These are phyloP conservation scores for Hypoxylon sp. DNA, from an alignment of 2,329 filamentous ascomycete genomes.

Conservation along the genomic window DNA sequence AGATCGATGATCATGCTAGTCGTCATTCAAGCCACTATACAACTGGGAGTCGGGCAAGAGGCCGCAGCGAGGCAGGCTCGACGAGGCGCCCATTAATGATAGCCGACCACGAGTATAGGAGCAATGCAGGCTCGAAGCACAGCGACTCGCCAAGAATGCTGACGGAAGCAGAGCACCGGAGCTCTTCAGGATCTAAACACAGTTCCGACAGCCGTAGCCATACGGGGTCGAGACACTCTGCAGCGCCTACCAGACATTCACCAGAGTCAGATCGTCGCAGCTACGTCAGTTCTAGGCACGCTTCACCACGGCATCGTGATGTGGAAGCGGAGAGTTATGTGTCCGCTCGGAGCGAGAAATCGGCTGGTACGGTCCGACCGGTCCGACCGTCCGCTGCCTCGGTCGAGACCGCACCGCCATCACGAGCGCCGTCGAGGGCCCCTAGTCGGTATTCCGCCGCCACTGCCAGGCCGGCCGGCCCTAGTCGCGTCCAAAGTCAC, in stretches of 20 bases:
- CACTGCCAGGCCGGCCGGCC: conserved; percentile 13
- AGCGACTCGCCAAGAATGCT: conserved; percentile 50
- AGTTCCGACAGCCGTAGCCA: conserved; percentile 36
- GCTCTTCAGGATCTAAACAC: conserved; percentile 22
- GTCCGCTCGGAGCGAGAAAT: conserved; percentile 59
- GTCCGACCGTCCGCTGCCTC: conserved; percentile 52
- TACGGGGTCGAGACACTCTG: conserved; percentile 19
- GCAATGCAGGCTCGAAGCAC: conserved; percentile 56
- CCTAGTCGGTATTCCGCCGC: conserved; percentile 26
- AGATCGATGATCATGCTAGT: conserved; percentile 58
- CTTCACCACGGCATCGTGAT: conserved; percentile 44
- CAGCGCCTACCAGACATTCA: conserved; percentile 24
- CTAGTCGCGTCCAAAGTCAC: conserved; percentile 36
- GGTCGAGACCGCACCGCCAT: conserved; percentile 52
- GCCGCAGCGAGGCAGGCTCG: conserved; percentile 58
- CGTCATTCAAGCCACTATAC: conserved; percentile 57
- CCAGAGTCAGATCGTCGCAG: conserved; percentile 45
- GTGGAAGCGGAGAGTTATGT: conserved; percentile 60
- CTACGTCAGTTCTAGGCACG: conserved; percentile 48
- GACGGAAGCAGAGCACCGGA: conserved; percentile 44
- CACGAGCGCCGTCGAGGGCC: conserved; percentile 32
- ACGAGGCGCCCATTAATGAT: conserved; percentile 57
- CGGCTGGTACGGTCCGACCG: conserved; percentile 54
- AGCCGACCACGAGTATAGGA: conserved; percentile 59
- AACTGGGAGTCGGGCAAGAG: conserved; percentile 52